These are phyloP conservation scores for Keithomyces neogunnii DNA, from an alignment of 2,329 filamentous ascomycete species.

Conservation along the genomic window DNA sequence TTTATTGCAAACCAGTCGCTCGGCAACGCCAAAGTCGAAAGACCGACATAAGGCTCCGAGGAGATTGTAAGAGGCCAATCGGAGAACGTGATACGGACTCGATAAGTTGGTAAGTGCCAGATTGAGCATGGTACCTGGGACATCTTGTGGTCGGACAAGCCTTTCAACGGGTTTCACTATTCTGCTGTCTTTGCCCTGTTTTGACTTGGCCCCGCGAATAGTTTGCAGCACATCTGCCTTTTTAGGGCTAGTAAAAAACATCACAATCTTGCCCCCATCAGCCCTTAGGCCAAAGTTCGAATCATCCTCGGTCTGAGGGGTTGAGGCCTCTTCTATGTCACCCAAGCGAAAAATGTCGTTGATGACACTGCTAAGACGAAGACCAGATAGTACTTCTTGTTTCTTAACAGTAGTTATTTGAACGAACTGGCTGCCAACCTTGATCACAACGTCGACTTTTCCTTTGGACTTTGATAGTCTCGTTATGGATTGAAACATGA, in stretches of 20 bases:
- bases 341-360: constrained; percentile 63
- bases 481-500: constrained; percentile 57
- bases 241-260: constrained; percentile 62
- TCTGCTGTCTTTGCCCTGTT: constrained; percentile 54
- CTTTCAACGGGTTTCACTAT: constrained; percentile 54
- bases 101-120: constrained; percentile 59
- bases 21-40: constrained; percentile 57
- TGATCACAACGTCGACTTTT: constrained; percentile 61
- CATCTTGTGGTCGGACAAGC: constrained; percentile 60
- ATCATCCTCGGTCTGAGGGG: constrained; percentile 57
- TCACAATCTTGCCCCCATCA: constrained; percentile 61
- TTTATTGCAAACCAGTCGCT: constrained; percentile 53
- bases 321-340: constrained; percentile 55
- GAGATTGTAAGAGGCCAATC: constrained; percentile 59
- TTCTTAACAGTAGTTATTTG: constrained; percentile 62
- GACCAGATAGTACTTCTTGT: constrained; percentile 56
- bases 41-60: constrained; percentile 58
- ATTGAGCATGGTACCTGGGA: constrained; percentile 60
- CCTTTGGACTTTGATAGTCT: constrained; percentile 60
- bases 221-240: constrained; percentile 55
- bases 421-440: constrained; percentile 61
- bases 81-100: constrained; percentile 50
- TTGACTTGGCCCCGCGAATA: constrained; percentile 54
- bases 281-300: constrained; percentile 59
- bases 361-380: constrained; percentile 53